Evolutionary conservation across 768 basidiomycete genomes (phyloP), one percentile per base, ranked within the genome.

Genomic region (Tulasnella sp.): DNA sequence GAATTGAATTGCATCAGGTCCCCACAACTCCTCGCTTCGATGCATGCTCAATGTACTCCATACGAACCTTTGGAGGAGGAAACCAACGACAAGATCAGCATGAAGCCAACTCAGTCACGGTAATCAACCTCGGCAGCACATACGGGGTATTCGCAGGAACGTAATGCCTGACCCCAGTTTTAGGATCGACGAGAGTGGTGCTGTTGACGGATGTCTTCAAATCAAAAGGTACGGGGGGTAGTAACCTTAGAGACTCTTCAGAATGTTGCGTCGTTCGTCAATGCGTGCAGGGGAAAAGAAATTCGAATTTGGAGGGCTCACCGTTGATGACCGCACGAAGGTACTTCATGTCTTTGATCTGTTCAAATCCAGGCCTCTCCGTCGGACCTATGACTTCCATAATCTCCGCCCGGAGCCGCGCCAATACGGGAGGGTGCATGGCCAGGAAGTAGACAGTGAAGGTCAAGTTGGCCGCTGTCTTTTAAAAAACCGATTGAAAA

Each of bases 1-100:
- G 67, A 90, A 91, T n/a, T 75, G 75, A 65, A 86, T 78, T 0
- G 87, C 85, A 61, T 89, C 84, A 0, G 73, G 65, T 2, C 88
- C 88, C 88, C 87, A 90, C 0, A 87, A 70, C 17, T 72, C 75
- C 43, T 7, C 27, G 27, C 46, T 21, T 7, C 46, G 19, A n/a
- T 48, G 46, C 46, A 48, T 48, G n/a, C 27, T 21, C 21, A 48
- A 48, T 11, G 27, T 29, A n/a, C 46, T 48, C 21, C 27, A 48
- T 7, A 48, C 11, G n/a, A 29, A 21, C 11, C 46, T 48, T 22
- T 48, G 27, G 7, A 48, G 27, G 8, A 54, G 9, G 17, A 59
- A 25, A 8, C 27, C 22, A 27, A 42, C 11, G 48, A 2, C 3
- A 27, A 2, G 34, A 10, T 21, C 15, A 19, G 21, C 2, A 4